Conservation (phyloP, 352 stramenopile species). For the Phytopythium mirpurense region DNA sequence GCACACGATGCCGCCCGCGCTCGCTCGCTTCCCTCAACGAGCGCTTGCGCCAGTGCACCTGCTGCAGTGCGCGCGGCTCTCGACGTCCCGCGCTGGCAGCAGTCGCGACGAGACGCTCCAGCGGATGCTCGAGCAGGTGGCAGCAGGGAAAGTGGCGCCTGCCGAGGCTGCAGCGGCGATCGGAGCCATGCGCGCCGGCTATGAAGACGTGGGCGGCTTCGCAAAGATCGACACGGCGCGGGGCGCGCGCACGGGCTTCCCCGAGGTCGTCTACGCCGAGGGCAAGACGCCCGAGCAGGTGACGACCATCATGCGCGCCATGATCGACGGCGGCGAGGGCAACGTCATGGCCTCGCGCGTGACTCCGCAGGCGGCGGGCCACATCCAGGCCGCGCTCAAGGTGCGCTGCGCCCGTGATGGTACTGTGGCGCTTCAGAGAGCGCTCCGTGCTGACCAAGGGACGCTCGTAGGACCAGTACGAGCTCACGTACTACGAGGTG, state of each 20-base stretch:
- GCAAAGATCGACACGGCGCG: conserved; percentile 90
- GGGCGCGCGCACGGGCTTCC: conserved; percentile 89
- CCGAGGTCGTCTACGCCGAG: conserved; percentile 93
- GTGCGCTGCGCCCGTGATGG: conserved; percentile 11
- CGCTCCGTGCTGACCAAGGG: too few relatives aligned
- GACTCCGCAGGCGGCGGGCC: conserved; percentile 29
- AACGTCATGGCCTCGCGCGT: conserved; percentile 85
- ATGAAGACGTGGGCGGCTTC: conserved; percentile 46
- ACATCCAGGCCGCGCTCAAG: conserved; percentile 31
- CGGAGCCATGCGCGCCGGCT: conserved; percentile 27
- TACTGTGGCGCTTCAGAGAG: neutral
- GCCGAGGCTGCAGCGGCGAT: conserved; percentile 17
- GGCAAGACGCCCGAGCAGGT: conserved; percentile 92
- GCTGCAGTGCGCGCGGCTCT: conserved; percentile 1
- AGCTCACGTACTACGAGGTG: conserved; percentile 59
- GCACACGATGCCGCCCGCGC: too few relatives aligned
- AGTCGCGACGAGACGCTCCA: too few relatives aligned
- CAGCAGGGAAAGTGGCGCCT: conserved; percentile 19
- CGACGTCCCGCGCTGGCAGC: neutral
- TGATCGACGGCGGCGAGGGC: conserved; percentile 55
- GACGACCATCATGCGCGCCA: conserved; percentile 84
- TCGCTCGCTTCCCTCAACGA: too few relatives aligned
- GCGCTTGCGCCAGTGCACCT: too few relatives aligned
- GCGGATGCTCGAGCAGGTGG: conserved; percentile 1
- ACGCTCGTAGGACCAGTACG: conserved; percentile 6